A percentile compares a stretch with the other conserved stretches of the same genome.
phyloP scores from a whole-genome alignment of 352 stramenopile species.

The Globisporangium spinosum region DNA sequence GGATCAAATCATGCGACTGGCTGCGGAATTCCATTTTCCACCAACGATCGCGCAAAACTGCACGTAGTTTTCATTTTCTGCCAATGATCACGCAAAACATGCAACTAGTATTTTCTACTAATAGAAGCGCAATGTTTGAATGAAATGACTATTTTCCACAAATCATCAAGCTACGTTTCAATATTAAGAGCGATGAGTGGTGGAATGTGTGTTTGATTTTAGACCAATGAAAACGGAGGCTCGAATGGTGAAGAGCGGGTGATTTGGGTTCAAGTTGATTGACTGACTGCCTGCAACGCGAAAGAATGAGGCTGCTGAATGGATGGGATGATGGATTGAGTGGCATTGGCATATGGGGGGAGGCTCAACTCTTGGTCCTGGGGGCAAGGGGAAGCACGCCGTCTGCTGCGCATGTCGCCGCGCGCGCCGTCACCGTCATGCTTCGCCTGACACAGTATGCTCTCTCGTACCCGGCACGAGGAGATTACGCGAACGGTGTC shows the following conservation, averaged over 20 bases:
- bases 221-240: background rate
- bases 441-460: background rate
- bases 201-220: background rate
- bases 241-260: background rate
- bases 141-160: background rate
- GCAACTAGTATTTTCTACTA: background rate
- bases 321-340: background rate
- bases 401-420: background rate
- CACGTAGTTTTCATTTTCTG: background rate
- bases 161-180: background rate
- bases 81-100: background rate
- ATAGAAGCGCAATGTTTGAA: background rate
- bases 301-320: slow-evolving; percentile 5
- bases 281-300: background rate
- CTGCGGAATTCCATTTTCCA: background rate
- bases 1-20: background rate
- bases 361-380: background rate
- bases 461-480: background rate
- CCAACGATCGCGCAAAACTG: background rate
- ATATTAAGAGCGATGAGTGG: background rate
- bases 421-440: background rate
- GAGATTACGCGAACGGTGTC: background rate
- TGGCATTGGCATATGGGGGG: background rate
- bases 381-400: background rate
- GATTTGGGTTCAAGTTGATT: slow-evolving; percentile 3